Evolutionary conservation across 2,329 filamentous ascomycete genomes (phyloP), one percentile per base, ranked within the genome.

Genomic region (Trichothecium roseum): DNA sequence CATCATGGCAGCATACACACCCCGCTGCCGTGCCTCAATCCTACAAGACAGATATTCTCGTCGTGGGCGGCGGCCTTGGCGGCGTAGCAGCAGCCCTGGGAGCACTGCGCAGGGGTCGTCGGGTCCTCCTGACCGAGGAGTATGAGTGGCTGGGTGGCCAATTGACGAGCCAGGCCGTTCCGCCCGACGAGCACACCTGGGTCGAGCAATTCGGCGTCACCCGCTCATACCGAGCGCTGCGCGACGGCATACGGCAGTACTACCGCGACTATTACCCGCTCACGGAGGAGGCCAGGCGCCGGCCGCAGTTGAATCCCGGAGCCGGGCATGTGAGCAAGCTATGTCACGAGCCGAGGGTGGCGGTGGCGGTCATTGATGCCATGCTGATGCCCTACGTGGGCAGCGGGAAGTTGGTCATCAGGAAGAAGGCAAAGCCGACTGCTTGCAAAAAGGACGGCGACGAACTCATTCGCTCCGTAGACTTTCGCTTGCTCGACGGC

Each of bases 81-180:
- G 48, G 49, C 5, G 48, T 51, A 7, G 45, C 45, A n/a, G 48
- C 48, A 28, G 48, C 49, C 4, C 45, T 51, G 1, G 49, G 47
- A 9, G 48, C 45, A 9, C 42, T 51, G 2, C 45, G 48, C 27
- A 38, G 43, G 37, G 45, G 45, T 3, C 43, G 43, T 5, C 35
- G 37, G 2, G 48, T 51, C 16, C 32, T 50, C 5, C 34, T 51
- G n/a, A 51, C 49, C 0, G 48, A 51, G 16, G 49, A 51, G 32
- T 50, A 47, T n/a, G 47, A 47, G 4, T 51, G 49, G 49, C n/a
- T 51, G 10, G 49, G 49, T 2, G 49, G 49, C 0, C 49, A 51
- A 30, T 35, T 51, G 15, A 51, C 49, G 3, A 51, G 48, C 35
- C 49, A 51, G 33, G 49, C 44, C 4, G 49, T 51, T 1, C 49